Base-by-base conservation (phyloP, 2,329 filamentous ascomycete species). In the Phialophora verrucosa region DNA sequence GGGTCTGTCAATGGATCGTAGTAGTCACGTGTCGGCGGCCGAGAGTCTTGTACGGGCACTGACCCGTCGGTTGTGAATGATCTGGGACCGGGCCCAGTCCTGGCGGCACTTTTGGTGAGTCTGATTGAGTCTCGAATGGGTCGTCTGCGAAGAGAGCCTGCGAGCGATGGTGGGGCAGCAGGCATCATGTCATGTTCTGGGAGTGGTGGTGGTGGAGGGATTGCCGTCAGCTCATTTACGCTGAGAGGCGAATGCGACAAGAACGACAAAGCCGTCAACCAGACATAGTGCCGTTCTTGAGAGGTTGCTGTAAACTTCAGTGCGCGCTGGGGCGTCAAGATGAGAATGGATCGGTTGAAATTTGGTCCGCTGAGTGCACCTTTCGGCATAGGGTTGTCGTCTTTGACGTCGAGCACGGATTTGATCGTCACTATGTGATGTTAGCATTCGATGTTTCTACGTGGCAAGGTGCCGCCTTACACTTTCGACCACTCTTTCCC, bases 401-500 rank as follows among this genome's bases (percentile, higher is more conserved):
- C 95, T 78, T 96, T 96, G 70, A 99, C 95, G 74, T 99, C 95
- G 32, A 99, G 84, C 4, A 99, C 95, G 10, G 95, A 97, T 82
- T 98, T 94, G 70, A 99, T 97, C 10, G 85, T 87, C 74, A 99
- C 93, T 97, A 74, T 35, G 67, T 42, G 65, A 35, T 25, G 57
- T 76, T 81, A 78, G 81, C 64, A 64, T 69, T 23, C 51, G 50
- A 68, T 50, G 1, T 55, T 31, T 70, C 64, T n/a, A 55, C 23
- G 69, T 61, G 42, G 25, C 53, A 62, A 42, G 8, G 32, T 55
- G 62, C 38, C 47, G 8, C 88, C 93, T 88, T 85, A 97, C 94
- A 81, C 81, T 98, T 99, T 73, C 95, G 89, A 62, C 95, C 95
- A 75, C 90, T 91, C 83, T 98, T 99, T 71, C 95, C 95, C 83